phyloP scores from a whole-genome alignment of 2,329 filamentous ascomycete genomes.

The Colletotrichum sp. region DNA sequence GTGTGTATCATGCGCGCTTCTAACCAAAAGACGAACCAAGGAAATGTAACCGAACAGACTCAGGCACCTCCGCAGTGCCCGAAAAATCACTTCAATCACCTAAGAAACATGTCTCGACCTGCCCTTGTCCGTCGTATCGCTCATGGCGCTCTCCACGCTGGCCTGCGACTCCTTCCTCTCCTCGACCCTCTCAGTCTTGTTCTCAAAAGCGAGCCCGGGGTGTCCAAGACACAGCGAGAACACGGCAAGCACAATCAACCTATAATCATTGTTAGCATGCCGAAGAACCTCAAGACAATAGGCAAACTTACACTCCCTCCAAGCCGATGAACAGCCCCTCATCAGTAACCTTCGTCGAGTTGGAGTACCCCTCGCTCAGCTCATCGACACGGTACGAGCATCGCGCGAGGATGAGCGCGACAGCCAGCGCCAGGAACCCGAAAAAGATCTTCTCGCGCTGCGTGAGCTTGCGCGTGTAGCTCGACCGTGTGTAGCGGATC shows the following conservation, averaged over 20 bases:
- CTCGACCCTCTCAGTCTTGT: neutral
- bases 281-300: neutral
- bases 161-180: conserved; percentile 5
- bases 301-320: conserved; percentile 48
- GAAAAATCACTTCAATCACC: neutral
- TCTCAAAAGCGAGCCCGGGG: conserved; percentile 43
- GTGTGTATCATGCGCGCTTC: neutral
- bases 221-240: conserved; percentile 43
- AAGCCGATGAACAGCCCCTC: conserved; percentile 58
- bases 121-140: neutral
- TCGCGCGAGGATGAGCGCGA: conserved; percentile 64
- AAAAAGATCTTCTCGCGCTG: conserved; percentile 50
- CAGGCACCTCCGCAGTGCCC: neutral
- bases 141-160: conserved; percentile 7
- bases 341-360: conserved; percentile 56
- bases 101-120: neutral
- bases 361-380: conserved; percentile 63
- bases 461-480: conserved; percentile 16
- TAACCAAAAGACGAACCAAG: neutral
- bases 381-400: conserved; percentile 70
- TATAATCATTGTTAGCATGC: conserved; percentile 20
- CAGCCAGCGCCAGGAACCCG: conserved; percentile 54
- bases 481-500: conserved; percentile 34
- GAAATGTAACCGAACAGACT: neutral
- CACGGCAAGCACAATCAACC: conserved; percentile 41